Base-by-base conservation (phyloP, 2,329 filamentous ascomycete genomes). In the Whalleya microplaca region DNA sequence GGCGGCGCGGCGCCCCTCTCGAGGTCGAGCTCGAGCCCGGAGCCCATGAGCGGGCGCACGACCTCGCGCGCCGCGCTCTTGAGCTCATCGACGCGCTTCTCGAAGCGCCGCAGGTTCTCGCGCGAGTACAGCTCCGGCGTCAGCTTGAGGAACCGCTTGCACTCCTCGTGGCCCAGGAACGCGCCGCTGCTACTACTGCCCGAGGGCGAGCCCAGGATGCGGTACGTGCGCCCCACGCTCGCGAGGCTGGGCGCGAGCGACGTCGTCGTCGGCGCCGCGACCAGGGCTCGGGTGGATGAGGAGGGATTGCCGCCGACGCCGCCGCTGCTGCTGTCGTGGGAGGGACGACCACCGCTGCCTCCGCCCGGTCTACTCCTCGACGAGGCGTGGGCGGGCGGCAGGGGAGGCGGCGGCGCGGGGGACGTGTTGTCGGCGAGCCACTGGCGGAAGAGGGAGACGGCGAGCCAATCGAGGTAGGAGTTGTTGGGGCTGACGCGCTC, bases 351-450 rank as follows among this genome's bases (percentile, higher is more conserved):
- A 29, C 27, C 27, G 27, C 27, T 12, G 27, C 27, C 27, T 5
- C 27, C 27, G 27, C 27, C 27, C 27, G 27, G 12, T 29, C 27
- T 12, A 18, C 61, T 55, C 41, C 56, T 45, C 29, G 44, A 41
- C 2, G 60, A 55, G 14, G 55, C 46, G 20, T 59, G 50, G 1
- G 64, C 53, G 54, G 67, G 60, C 14, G 76, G 62, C 12, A 76
- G 62, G 2, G 82, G 62, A 2, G 82, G 78, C 0, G 80, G 74
- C 0, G 85, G 85, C 2, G 88, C 83, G 0, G 91, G 89, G 1
- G 90, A 89, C 3, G 91, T 96, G 72, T 92, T 94, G 67, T 97
- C 93, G 3, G 92, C 91, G 6, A 97, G 80, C 92, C 93, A 97
- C 73, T 96, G 92, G 2, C 94, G 84, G 75, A 97, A 98, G 12